phyloP scores from a whole-genome alignment of 2,329 filamentous ascomycete genomes.

The Aspergillus melleus region DNA sequence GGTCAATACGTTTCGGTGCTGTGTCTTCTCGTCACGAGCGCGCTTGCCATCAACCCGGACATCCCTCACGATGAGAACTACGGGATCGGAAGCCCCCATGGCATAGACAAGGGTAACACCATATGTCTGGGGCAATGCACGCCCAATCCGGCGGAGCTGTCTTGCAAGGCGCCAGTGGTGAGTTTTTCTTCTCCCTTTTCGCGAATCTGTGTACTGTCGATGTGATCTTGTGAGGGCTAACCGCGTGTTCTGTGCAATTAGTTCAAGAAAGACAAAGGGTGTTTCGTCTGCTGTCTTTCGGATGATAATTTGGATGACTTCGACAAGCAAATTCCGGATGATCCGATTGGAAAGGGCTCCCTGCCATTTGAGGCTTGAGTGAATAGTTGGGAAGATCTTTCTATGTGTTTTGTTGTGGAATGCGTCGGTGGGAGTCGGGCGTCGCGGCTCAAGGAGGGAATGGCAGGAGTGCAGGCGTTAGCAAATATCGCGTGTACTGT shows the following conservation, averaged over 20 bases:
- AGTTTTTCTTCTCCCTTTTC: background rate
- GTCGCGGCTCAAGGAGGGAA: background rate
- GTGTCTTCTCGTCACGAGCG: constrained; percentile 16
- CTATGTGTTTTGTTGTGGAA: background rate
- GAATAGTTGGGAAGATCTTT: background rate
- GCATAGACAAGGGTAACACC: constrained; percentile 13
- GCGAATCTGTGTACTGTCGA: background rate
- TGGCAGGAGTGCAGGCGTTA: background rate
- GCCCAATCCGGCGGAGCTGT: background rate
- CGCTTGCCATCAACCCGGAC: background rate
- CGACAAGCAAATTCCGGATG: constrained; percentile 1
- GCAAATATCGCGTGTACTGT: background rate
- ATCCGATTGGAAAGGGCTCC: background rate
- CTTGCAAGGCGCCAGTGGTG: background rate
- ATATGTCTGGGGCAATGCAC: constrained; percentile 10
- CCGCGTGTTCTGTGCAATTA: background rate
- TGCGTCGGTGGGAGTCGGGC: background rate
- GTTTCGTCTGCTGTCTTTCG: constrained; percentile 15
- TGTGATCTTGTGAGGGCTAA: background rate
- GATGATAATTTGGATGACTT: constrained; percentile 7
- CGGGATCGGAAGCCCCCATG: constrained; percentile 1
- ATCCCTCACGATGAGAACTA: background rate
- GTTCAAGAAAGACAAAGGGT: constrained; percentile 11
- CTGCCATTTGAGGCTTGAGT: background rate
- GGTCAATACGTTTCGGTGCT: constrained; percentile 15